A percentile compares a stretch with the other conserved stretches of the same genome.
phyloP scores from a whole-genome alignment of 305 asterid genomes.

The Solanum aculeatissimum region DNA sequence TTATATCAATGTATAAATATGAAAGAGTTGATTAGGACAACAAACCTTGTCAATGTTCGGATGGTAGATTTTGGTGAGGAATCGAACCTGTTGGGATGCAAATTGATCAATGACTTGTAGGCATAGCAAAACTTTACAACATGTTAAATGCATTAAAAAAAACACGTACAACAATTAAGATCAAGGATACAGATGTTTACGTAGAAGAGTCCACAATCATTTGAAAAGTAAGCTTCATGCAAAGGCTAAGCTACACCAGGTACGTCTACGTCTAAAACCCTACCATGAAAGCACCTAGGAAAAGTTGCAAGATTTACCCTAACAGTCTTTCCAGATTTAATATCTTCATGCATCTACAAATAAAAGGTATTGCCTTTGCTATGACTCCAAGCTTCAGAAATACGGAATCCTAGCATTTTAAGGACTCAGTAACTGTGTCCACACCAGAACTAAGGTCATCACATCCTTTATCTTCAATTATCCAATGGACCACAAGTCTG shows the following conservation, averaged over 20 bases:
- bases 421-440: neutral
- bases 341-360: neutral
- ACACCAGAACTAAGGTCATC: neutral
- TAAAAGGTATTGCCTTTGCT: neutral
- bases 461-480: neutral
- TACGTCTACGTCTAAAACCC: neutral
- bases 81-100: conserved; percentile 61
- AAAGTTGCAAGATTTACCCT: neutral
- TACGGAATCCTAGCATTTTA: neutral
- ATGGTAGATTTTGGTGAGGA: conserved; percentile 95
- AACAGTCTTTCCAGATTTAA: neutral
- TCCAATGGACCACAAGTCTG: neutral
- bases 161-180: neutral
- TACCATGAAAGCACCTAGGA: neutral
- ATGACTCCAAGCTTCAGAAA: neutral
- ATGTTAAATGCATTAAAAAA: neutral
- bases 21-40: neutral
- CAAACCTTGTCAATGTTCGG: conserved; percentile 96
- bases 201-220: neutral
- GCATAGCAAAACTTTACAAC: neutral
- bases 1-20: neutral
- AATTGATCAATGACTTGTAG: neutral
- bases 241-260: neutral
- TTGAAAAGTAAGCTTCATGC: neutral
- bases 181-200: neutral